A percentile compares a stretch with the other conserved stretches of the same genome.
Evolutionary conservation across 768 basidiomycete species (phyloP).

Genomic region (Termitomyces bulborhizus): DNA sequence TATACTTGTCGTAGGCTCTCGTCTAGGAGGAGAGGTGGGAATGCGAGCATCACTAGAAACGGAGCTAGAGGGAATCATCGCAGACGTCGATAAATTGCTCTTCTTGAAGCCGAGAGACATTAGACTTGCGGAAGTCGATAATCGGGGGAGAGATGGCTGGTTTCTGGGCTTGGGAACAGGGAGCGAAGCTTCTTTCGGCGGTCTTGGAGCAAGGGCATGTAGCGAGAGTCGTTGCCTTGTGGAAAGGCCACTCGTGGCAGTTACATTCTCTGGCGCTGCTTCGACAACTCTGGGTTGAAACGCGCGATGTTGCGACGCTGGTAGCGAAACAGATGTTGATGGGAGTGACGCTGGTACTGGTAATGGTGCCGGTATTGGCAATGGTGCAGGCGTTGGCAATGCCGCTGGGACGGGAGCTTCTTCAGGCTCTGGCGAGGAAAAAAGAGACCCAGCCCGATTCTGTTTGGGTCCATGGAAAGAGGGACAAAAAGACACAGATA

Average conservation of each 20-base stretch:
- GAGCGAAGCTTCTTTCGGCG: conserved; percentile 28
- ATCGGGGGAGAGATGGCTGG: not conserved
- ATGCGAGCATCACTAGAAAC: not conserved
- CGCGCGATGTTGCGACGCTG: conserved; percentile 10
- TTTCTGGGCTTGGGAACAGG: conserved; percentile 10
- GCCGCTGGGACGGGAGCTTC: not conserved
- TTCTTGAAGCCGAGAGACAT: conserved; percentile 41
- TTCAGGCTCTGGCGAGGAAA: conserved; percentile 4
- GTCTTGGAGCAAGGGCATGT: conserved; percentile 28
- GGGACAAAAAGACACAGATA: not conserved
- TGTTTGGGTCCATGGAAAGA: not conserved
- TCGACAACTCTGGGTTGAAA: conserved; percentile 10
- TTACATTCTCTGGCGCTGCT: conserved; percentile 9
- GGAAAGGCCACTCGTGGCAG: conserved; percentile 31
- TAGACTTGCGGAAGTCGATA: conserved; percentile 8
- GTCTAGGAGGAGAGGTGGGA: not conserved
- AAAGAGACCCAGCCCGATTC: not conserved
- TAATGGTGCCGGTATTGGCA: not conserved
- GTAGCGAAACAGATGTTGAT: not conserved
- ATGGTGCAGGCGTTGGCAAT: not conserved
- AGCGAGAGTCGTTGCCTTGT: conserved; percentile 47
- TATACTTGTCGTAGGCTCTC: not conserved
- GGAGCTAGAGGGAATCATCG: not conserved
- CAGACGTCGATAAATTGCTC: conserved; percentile 13
- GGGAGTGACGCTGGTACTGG: not conserved